Evolutionary conservation across 2,329 filamentous ascomycete species (phyloP).

Genomic region (Stenocarpella maydis): DNA sequence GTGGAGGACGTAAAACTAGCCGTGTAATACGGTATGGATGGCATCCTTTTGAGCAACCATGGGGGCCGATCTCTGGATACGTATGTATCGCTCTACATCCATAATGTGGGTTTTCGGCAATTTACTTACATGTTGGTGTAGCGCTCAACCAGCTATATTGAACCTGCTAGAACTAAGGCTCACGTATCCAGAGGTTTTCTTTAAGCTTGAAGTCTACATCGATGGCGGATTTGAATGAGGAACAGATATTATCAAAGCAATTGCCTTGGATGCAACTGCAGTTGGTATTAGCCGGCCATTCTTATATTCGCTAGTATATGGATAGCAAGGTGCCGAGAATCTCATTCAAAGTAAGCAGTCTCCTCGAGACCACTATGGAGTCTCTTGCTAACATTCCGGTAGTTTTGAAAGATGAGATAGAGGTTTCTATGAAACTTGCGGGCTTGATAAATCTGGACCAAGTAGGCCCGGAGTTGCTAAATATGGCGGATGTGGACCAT

Average conservation of each 20-base stretch:
- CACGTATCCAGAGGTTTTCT: slow-evolving; percentile 57
- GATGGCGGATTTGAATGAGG: slow-evolving; percentile 64
- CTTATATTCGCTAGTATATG: slow-evolving; percentile 23
- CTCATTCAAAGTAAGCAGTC: slow-evolving; percentile 11
- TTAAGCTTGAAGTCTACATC: slow-evolving; percentile 59
- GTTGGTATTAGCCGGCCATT: slow-evolving; percentile 54
- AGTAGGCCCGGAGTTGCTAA: slow-evolving; percentile 25
- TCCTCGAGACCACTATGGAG: accelerated
- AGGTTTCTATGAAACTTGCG: slow-evolving; percentile 22
- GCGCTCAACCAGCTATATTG: slow-evolving; percentile 27
- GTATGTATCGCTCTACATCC: neutral
- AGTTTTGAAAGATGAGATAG: slow-evolving; percentile 30
- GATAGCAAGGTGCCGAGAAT: slow-evolving; percentile 25
- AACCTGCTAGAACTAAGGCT: slow-evolving; percentile 61
- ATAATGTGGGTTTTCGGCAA: no score
- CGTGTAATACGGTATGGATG: slow-evolving; percentile 49
- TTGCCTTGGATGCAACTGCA: slow-evolving; percentile 62
- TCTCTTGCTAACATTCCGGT: neutral
- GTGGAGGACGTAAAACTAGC: slow-evolving; percentile 63
- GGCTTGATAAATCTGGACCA: slow-evolving; percentile 25
- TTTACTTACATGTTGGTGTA: neutral
- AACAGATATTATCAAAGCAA: slow-evolving; percentile 63
- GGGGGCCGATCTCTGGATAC: slow-evolving; percentile 31
- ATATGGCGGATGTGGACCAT: slow-evolving; percentile 24
- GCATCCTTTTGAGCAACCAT: slow-evolving; percentile 31